Evolutionary conservation across 345 rosid species (phyloP).

Genomic region (Aquilaria yunnanensis): DNA sequence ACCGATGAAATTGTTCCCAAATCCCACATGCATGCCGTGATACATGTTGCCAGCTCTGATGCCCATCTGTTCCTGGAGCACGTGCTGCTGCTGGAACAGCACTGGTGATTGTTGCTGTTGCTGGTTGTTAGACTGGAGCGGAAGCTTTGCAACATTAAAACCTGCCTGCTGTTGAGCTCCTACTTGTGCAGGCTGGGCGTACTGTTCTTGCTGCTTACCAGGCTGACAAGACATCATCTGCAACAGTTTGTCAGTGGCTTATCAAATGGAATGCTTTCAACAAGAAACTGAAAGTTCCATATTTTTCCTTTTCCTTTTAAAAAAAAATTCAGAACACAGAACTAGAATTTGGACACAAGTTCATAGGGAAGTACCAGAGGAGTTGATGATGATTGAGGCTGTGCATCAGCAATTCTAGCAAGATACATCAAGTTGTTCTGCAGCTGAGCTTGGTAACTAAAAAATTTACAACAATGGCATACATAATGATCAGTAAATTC

Average conservation of each 20-base stretch:
- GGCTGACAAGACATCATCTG: conserved; percentile 13
- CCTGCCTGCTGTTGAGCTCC: conserved; percentile 20
- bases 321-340: too few relatives aligned
- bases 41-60: conserved; percentile 12
- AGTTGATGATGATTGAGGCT: conserved; percentile 22
- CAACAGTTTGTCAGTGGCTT: conserved; percentile 4
- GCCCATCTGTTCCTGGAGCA: conserved; percentile 18
- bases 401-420: conserved; percentile 32
- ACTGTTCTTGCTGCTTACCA: conserved; percentile 21
- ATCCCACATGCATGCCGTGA: conserved; percentile 14
- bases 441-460: conserved; percentile 33
- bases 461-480: conserved; percentile 1
- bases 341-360: background rate
- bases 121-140: conserved; percentile 17
- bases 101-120: conserved; percentile 10
- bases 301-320: too few relatives aligned
- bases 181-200: conserved; percentile 19
- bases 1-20: conserved; percentile 5
- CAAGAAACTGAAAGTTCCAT: too few relatives aligned
- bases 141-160: conserved; percentile 7
- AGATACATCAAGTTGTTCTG: conserved; percentile 34
- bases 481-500: background rate
- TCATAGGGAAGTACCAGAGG: conserved; percentile 16
- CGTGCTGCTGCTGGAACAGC: conserved; percentile 21
- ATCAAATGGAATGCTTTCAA: background rate